These are phyloP conservation scores for Hypoxylon fuscum DNA, from an alignment of 495 filamentous ascomycete species.

Conservation along the genomic window DNA sequence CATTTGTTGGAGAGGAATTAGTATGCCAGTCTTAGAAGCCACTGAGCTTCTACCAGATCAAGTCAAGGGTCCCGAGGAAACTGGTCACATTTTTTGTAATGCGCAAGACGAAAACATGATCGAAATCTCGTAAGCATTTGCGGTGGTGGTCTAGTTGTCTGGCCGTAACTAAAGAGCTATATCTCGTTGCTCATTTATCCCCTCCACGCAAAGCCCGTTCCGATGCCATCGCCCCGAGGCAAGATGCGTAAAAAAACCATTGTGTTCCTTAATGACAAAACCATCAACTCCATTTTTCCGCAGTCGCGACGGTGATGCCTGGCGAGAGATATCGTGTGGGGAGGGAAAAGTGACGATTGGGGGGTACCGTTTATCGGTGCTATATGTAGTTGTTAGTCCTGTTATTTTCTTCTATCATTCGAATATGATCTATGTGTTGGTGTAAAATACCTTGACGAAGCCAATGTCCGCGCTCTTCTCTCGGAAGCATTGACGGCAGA, in stretches of 20 bases:
- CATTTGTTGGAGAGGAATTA: not conserved
- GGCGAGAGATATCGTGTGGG: conserved; percentile 39
- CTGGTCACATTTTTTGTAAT: conserved; percentile 17
- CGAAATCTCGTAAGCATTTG: conserved; percentile 41
- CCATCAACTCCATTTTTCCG: conserved; percentile 41
- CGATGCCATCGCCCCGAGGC: conserved; percentile 38
- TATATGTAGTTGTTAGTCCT: conserved; percentile 44
- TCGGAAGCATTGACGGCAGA: conserved; percentile 99
- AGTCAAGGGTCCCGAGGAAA: not conserved
- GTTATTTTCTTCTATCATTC: conserved; percentile 22
- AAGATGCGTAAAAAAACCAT: conserved; percentile 37
- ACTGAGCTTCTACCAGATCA: not conserved
- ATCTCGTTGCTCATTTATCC: conserved; percentile 12
- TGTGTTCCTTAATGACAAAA: conserved; percentile 40
- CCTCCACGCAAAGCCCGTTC: conserved; percentile 31
- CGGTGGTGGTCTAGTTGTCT: conserved; percentile 37
- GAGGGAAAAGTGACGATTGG: conserved; percentile 30
- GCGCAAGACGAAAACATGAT: conserved; percentile 13
- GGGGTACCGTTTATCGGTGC: conserved; percentile 63
- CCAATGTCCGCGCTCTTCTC: conserved; percentile 97
- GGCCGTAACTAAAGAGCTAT: conserved; percentile 29
- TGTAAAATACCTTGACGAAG: conserved; percentile 84
- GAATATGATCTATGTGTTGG: conserved; percentile 5
- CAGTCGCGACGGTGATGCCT: conserved; percentile 35
- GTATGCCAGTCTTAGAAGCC: no score